Evolutionary conservation across 2,329 filamentous ascomycete genomes (phyloP).

Genomic region (Sporothrix humicola): DNA sequence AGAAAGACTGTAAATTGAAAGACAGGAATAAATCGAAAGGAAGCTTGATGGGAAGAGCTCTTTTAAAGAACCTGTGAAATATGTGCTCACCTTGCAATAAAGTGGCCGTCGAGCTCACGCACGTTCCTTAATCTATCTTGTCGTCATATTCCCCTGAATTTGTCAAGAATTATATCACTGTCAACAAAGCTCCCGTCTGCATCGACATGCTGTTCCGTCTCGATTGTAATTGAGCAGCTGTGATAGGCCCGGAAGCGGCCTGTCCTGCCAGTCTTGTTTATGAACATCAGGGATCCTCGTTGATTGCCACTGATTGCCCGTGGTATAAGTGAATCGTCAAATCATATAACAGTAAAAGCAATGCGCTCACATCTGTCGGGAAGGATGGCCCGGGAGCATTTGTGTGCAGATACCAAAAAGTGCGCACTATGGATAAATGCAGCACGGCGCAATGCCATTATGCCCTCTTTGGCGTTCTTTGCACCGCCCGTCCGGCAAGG

Average conservation of each 20-base stretch:
- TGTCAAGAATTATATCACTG: not conserved
- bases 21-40: not conserved
- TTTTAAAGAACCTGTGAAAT: not conserved
- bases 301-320: constrained; percentile 1
- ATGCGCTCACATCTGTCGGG: not conserved
- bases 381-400: constrained; percentile 11
- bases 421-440: constrained; percentile 27
- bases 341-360: constrained; percentile 19
- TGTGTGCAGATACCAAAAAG: not conserved
- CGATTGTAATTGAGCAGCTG: not conserved
- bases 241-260: constrained; percentile 25
- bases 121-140: not conserved
- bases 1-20: no score
- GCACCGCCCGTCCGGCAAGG: constrained; percentile 11
- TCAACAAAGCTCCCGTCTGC: not conserved
- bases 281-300: not conserved
- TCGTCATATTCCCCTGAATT: constrained; percentile 4
- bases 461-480: not conserved
- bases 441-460: constrained; percentile 11
- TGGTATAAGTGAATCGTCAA: constrained; percentile 7
- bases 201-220: constrained; percentile 1
- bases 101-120: not conserved
- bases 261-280: not conserved
- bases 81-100: not conserved
- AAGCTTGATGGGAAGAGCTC: no score